Base-by-base conservation (phyloP, 2,329 filamentous ascomycete species). In the Fusarium mexicanum region DNA sequence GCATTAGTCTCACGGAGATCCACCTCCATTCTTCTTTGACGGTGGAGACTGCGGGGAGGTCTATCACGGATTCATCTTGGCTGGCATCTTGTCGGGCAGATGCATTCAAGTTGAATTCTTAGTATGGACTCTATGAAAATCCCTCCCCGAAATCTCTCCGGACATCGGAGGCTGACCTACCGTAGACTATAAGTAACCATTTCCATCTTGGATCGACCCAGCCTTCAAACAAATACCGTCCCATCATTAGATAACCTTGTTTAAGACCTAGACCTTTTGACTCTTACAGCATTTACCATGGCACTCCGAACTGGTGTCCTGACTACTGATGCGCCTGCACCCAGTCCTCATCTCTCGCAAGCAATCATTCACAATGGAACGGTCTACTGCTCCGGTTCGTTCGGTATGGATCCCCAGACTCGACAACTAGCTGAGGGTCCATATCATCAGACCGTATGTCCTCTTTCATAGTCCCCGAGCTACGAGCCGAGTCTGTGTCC, bases 401-500 rank as follows among this genome's bases (percentile, higher is more conserved):
- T 57, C 8, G 59, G 59, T 6, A 33, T 61, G 37, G 48, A 55
- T 20, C 37, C 48, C 2, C 29, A 57, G 59, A 43, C 59, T 33
- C 48, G 59, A 35, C 59, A 61, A 40, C 38, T 61, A 8, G 59
- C 59, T 12, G 37, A 61, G 10, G 48, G 59, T 1, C 59, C 59
- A 18, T 61, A 61, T 14, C 37, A 35, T 6, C 59, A 61, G 20
- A 61, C 48, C 12, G 37, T 43, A 9, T 26, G 59, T 38, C 43
- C 20, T 8, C 16, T 10, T 26, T 24, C 16, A 9, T 16, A 5
- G 12, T 3, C 7, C 29, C 47, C 5, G 7, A 14, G 0, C 3
- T 37, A 13, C 4, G 10, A 6, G 10, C 2, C 1, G 0, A 12
- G 1, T 18, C 1, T 16, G 7, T 33, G 8, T 16, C 12, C 26